Evolutionary conservation across 2,329 filamentous ascomycete species (phyloP), one percentile per base, ranked within the genome.

Genomic region (Lachnellula cervina): DNA sequence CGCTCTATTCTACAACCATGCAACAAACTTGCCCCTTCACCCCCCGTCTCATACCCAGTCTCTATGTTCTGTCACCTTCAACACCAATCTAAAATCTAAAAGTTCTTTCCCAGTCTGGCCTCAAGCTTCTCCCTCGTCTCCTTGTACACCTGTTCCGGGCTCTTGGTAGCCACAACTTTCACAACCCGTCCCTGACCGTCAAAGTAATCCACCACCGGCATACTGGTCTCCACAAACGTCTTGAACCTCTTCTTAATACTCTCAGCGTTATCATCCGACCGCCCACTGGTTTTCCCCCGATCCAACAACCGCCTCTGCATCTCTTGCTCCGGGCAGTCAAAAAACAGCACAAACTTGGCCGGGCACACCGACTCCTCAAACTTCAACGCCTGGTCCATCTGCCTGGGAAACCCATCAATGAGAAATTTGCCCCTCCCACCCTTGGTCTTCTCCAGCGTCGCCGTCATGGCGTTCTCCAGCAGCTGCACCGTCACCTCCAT

Each of bases 401-500:
- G 96, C 66, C 94, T 84, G 34, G 94, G 94, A 78, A 97, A 99
- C 13, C 94, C 88, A 71, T 85, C 82, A 65, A 86, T 84, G 54
- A 87, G 75, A 78, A 97, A 97, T 67, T 88, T 84, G 52, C 81
- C 81, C 71, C 84, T 86, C 61, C 69, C 71, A 52, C 57, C 68
- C 52, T 61, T 65, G 60, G 76, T 73, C 55, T 78, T 74, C 54
- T 78, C 69, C 51, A 96, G 82, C 13, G 82, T 79, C 8, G 81
- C 83, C 55, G 79, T 80, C 90, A 99, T 97, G 56, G 92, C 90
- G 73, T 96, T 96, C 75, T 97, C 92, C 44, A 99, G 82, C 37
- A 99, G 77, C 67, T 92, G 87, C 57, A 99, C 88, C 5, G 94
- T 99, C 50, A 97, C 91, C 73, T 97, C 93, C 90, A 96, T 96